phyloP scores from a whole-genome alignment of 495 filamentous ascomycete species.

The Achaetomiella virescens region DNA sequence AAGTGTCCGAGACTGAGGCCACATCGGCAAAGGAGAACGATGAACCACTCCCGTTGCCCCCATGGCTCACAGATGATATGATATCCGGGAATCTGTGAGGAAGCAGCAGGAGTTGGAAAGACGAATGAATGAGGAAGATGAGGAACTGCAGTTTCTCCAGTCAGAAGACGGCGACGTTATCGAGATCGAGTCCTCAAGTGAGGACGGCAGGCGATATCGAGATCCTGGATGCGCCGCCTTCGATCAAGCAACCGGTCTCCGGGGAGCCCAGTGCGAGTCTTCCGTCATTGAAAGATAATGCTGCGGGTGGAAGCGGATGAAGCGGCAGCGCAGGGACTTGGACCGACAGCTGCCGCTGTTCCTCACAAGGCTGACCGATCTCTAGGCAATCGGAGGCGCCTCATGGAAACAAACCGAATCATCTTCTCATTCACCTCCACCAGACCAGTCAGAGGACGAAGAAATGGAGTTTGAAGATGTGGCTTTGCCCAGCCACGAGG shows the following conservation, averaged over 20 bases:
- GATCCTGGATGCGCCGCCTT: conserved; percentile 45
- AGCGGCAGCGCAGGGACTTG: neutral
- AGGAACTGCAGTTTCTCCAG: conserved; percentile 30
- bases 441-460: conserved; percentile 25
- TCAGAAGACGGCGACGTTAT: conserved; percentile 31
- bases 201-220: conserved; percentile 49
- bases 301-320: neutral
- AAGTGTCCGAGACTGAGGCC: neutral
- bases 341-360: neutral
- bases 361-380: neutral
- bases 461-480: conserved; percentile 37
- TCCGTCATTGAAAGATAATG: conserved; percentile 12
- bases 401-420: neutral
- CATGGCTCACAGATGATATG: conserved; percentile 68
- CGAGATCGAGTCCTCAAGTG: conserved; percentile 41
- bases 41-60: conserved; percentile 61
- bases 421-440: neutral
- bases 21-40: conserved; percentile 36
- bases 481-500: conserved; percentile 13
- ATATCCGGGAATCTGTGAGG: conserved; percentile 49
- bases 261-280: conserved; percentile 14
- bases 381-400: neutral
- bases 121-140: conserved; percentile 46
- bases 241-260: conserved; percentile 5
- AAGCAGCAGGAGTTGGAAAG: conserved; percentile 38